Evolutionary conservation across 1,139 yeast species (phyloP).

Genomic region (Pichia sorboxylosa): DNA sequence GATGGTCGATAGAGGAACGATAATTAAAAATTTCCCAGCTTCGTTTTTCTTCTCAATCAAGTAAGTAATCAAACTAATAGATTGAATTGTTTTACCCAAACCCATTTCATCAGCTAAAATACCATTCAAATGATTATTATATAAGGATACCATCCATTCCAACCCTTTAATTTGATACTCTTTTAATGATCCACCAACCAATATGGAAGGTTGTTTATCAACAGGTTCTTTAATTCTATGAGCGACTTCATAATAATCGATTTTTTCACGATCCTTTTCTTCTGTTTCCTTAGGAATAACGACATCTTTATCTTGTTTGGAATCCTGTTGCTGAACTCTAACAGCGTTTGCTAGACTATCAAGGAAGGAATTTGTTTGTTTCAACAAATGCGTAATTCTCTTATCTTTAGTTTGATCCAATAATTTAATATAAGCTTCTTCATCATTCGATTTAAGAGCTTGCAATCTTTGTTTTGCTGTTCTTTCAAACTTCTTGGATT

Average conservation of each 20-base stretch:
- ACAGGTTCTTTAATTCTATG: conserved; percentile 62
- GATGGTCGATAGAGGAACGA: conserved; percentile 74
- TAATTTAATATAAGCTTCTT: conserved; percentile 70
- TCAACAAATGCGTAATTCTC: conserved; percentile 68
- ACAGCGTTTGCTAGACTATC: conserved; percentile 71
- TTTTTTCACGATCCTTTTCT: conserved; percentile 31
- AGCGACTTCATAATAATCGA: conserved; percentile 73
- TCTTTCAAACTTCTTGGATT: conserved; percentile 58
- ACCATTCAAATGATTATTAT: conserved; percentile 87
- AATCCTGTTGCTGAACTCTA: conserved; percentile 57
- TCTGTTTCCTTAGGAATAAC: conserved; percentile 14
- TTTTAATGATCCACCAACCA: conserved; percentile 81
- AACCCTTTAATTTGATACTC: conserved; percentile 90
- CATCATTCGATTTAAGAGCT: conserved; percentile 75
- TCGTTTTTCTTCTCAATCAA: conserved; percentile 57
- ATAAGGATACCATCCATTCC: conserved; percentile 96
- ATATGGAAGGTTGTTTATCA: conserved; percentile 48
- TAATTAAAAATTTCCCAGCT: conserved; percentile 62
- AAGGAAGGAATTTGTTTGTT: conserved; percentile 66
- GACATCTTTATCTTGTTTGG: conserved; percentile 28
- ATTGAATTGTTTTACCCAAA: conserved; percentile 78
- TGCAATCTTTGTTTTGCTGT: conserved; percentile 80
- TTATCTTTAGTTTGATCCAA: conserved; percentile 77
- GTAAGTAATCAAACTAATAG: conserved; percentile 66
- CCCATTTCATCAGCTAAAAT: conserved; percentile 95